A percentile compares a stretch with the other conserved stretches of the same genome.
Evolutionary conservation across 2,329 filamentous ascomycete species (phyloP).

Genomic region (Cryphonectria nitschkei): DNA sequence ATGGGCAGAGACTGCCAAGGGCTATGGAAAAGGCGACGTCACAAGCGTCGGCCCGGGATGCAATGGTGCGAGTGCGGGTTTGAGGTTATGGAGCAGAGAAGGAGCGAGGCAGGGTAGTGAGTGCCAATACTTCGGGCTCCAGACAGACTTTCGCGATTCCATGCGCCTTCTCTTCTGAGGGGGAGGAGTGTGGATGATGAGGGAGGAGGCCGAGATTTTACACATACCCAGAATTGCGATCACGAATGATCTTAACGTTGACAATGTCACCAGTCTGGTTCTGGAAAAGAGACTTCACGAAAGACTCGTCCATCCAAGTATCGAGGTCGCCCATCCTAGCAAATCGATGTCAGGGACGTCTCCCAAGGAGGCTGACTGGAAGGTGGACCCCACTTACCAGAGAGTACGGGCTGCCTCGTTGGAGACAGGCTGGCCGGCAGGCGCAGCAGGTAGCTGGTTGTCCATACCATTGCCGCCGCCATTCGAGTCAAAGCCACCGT

Average conservation of each 20-base stretch:
- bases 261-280: slow-evolving; percentile 92
- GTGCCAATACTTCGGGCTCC: neutral
- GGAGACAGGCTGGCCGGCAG: slow-evolving; percentile 17
- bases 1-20: neutral
- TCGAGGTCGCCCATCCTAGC: slow-evolving; percentile 97
- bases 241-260: slow-evolving; percentile 99
- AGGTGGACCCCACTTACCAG: slow-evolving; percentile 15
- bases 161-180: neutral
- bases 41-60: neutral
- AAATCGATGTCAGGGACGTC: neutral
- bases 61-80: neutral
- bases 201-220: slow-evolving; percentile 10
- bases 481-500: slow-evolving; percentile 20
- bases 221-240: slow-evolving; percentile 93
- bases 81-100: neutral
- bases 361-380: too few species aligned
- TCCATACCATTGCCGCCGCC: slow-evolving; percentile 25
- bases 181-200: neutral
- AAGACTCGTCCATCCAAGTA: slow-evolving; percentile 99
- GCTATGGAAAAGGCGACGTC: neutral
- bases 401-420: slow-evolving; percentile 29
- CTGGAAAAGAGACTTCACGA: slow-evolving; percentile 88
- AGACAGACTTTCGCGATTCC: neutral
- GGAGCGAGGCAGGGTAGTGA: neutral
- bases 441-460: slow-evolving; percentile 22